phyloP scores from a whole-genome alignment of 495 filamentous ascomycete genomes.

The Lophiostoma macrostomum region DNA sequence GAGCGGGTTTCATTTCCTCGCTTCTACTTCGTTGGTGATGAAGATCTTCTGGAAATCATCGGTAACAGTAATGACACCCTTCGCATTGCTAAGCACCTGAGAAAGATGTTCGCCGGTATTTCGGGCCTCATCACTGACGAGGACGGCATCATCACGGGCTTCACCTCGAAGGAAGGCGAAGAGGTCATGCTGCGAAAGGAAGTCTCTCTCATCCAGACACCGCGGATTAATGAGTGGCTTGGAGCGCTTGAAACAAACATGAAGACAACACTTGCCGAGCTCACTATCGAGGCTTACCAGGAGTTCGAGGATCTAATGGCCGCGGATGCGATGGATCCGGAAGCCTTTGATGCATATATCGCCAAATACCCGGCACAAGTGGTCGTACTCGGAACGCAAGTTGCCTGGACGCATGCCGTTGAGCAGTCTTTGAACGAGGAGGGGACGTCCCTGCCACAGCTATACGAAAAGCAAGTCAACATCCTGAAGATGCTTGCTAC shows the following conservation, averaged over 20 bases:
- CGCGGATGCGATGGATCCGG: slow-evolving; percentile 60
- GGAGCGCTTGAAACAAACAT: slow-evolving; percentile 85
- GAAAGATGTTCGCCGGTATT: slow-evolving; percentile 99
- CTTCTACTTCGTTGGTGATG: slow-evolving; percentile 99
- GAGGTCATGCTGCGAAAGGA: slow-evolving; percentile 80
- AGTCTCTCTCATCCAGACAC: slow-evolving; percentile 87
- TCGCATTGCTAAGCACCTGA: slow-evolving; percentile 95
- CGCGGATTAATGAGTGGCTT: slow-evolving; percentile 97
- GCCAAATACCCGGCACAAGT: slow-evolving; percentile 85
- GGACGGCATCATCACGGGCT: slow-evolving; percentile 79
- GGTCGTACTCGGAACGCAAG: slow-evolving; percentile 92
- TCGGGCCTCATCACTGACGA: slow-evolving; percentile 89
- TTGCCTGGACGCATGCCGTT: slow-evolving; percentile 84
- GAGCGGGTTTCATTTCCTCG: slow-evolving; percentile 95
- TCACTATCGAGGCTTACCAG: slow-evolving; percentile 79
- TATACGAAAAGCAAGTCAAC: slow-evolving; percentile 74
- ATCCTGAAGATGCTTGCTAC: slow-evolving; percentile 78
- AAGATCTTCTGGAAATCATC: slow-evolving; percentile 98
- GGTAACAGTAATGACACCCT: slow-evolving; percentile 97
- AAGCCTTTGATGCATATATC: slow-evolving; percentile 72
- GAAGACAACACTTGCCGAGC: slow-evolving; percentile 88
- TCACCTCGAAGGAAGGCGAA: slow-evolving; percentile 95
- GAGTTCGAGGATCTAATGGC: slow-evolving; percentile 71
- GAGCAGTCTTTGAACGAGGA: slow-evolving; percentile 69
- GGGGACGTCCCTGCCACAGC: slow-evolving; percentile 59